Evolutionary conservation across 2,329 filamentous ascomycete genomes (phyloP), one percentile per base, ranked within the genome.

Genomic region (Samsoniella hepiali): DNA sequence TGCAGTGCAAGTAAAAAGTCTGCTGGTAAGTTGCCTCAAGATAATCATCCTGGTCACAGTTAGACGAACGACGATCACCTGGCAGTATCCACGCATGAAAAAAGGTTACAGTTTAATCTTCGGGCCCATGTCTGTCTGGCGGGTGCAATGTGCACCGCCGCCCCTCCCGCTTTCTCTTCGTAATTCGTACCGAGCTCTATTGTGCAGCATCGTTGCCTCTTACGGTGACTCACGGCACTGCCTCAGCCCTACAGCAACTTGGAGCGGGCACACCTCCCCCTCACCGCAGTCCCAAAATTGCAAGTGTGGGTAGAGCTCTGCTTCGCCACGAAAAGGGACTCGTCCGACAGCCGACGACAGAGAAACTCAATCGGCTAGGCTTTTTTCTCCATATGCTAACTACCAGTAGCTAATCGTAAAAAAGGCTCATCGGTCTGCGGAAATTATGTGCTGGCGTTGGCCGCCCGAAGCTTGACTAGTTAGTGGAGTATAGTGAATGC

Each of bases 161-260:
- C n/a, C 38, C 4, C n/a, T 13, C 42, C 15, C 45, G 7, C 47
- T 11, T 34, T 29, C 31, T 42, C 13, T 27, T 51, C 57, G 47
- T 61, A 45, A 44, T 45, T 61, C 58, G 38, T 54, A 61, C 58
- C 11, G 58, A 54, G 45, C 34, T 32, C 17, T 36, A 17, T 44
- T 60, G 34, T 27, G 36, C 27, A 32, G 22, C 45, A 22, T 17
- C 17, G 5, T 34, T 55, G n/a, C 31, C 32, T 34, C 13, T 38
- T 5, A 32, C 32, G 6, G 29, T 56, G 54, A 42, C 40, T 32
- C 40, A 5, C 42, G 40, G 50, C 58, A 61, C 58, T 44, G 58
- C 58, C 58, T 61, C 58, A 61, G 58, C 58, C 58, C 58, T 61
- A 61, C 50, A 6, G 11, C 22, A 49, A 50, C 44, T 51, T 27